A percentile compares a stretch with the other conserved stretches of the same genome.
These are phyloP conservation scores for Millerago galiae DNA, from an alignment of 805 yeast genomes.

Conservation along the genomic window DNA sequence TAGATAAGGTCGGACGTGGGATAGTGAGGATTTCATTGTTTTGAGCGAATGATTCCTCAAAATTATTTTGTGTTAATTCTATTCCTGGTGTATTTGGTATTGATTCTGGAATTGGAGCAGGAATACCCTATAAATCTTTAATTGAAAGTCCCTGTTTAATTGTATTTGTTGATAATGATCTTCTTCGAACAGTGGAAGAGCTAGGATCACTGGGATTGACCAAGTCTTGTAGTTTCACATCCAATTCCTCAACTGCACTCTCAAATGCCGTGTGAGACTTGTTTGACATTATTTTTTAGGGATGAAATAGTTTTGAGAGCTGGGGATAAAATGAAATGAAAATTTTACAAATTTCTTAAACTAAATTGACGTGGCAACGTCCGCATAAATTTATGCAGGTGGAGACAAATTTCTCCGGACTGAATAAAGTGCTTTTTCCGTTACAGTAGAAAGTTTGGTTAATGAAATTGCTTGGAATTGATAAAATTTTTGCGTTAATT, in stretches of 20 bases:
- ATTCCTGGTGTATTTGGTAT: conserved; percentile 36
- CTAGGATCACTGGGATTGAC: background rate
- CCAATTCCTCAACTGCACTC: background rate
- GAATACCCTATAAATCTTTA: conserved; percentile 14
- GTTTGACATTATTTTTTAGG: too few relatives aligned
- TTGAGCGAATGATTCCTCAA: conserved; percentile 2
- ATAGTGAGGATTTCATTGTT: background rate
- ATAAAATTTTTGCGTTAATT: too few relatives aligned
- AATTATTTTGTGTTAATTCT: conserved; percentile 17
- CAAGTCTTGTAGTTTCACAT: background rate
- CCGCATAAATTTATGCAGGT: background rate
- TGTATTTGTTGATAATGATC: conserved; percentile 3
- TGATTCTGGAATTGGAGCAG: conserved; percentile 35
- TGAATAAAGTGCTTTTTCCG: too few relatives aligned
- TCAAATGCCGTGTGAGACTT: background rate
- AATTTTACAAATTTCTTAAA: too few relatives aligned
- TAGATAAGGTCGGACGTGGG: conserved; percentile 1
- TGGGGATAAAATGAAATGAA: too few relatives aligned
- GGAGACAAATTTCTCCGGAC: background rate
- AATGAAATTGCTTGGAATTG: too few relatives aligned
- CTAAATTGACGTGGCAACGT: too few relatives aligned
- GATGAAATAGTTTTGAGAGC: too few relatives aligned
- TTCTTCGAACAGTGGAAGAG: conserved; percentile 4
- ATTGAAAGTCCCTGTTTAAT: conserved; percentile 10
- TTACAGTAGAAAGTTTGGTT: too few relatives aligned